A percentile compares a stretch with the other conserved stretches of the same genome.
Conservation (phyloP, 148 eudicot species). For the Chenopodium suecicum region DNA sequence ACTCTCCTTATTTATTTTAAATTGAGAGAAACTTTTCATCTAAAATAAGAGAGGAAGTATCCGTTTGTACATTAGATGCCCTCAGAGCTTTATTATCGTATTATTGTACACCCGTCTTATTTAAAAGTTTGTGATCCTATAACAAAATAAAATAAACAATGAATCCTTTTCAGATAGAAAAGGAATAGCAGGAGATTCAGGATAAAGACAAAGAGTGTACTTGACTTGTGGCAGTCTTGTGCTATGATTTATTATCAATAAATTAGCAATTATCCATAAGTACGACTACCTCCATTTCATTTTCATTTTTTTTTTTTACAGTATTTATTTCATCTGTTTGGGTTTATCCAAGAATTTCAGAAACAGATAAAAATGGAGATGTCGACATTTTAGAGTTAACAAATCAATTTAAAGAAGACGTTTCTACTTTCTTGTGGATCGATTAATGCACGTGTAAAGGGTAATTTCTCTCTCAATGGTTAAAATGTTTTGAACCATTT, state of each 20-base stretch:
- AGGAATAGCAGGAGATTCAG: background rate
- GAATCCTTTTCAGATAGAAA: too few relatives aligned
- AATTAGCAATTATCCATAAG: background rate
- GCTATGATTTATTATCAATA: background rate
- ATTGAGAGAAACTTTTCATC: too few relatives aligned
- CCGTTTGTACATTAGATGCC: too few relatives aligned
- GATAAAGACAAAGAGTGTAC: background rate
- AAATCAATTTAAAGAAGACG: background rate
- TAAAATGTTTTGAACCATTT: background rate
- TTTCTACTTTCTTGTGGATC: conserved; percentile 21
- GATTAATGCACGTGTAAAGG: conserved; percentile 18
- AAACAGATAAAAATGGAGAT: conserved; percentile 6
- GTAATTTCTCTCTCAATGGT: background rate
- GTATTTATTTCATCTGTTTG: background rate
- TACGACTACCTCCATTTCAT: background rate
- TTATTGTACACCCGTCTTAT: too few relatives aligned
- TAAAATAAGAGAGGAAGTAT: too few relatives aligned
- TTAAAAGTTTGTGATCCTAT: too few relatives aligned
- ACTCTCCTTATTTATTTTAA: too few relatives aligned
- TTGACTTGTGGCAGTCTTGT: background rate
- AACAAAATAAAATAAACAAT: too few relatives aligned
- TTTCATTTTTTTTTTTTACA: background rate
- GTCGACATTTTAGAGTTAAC: conserved; percentile 11
- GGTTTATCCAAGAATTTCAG: conserved; percentile 14
- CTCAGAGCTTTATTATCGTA: too few relatives aligned